phyloP scores from a whole-genome alignment of 768 basidiomycete genomes.

The Trametes cingulata region DNA sequence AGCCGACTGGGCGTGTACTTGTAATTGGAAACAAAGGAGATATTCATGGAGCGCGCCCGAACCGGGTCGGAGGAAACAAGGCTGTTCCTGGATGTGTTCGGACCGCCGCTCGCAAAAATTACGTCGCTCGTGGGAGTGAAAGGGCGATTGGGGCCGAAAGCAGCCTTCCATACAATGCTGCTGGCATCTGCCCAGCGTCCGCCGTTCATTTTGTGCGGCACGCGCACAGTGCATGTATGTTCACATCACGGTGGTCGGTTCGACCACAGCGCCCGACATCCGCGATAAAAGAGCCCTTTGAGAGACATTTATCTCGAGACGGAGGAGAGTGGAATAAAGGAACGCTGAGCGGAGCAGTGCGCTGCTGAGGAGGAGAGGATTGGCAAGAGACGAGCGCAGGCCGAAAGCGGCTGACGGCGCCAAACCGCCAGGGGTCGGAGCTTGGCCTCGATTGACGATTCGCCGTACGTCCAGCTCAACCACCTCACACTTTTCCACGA shows the following conservation, averaged over 20 bases:
- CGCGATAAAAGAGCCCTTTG: not conserved
- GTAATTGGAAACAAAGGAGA: not conserved
- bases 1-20: not conserved
- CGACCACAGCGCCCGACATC: not conserved
- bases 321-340: not conserved
- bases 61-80: slow-evolving; percentile 1
- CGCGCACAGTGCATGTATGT: slow-evolving; percentile 3
- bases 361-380: not conserved
- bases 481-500: slow-evolving; percentile 9
- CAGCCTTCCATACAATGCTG: slow-evolving; percentile 5
- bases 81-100: slow-evolving; percentile 9
- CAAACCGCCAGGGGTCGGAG: slow-evolving; percentile 22
- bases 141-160: not conserved
- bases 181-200: slow-evolving; percentile 2
- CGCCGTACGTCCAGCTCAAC: slow-evolving; percentile 16
- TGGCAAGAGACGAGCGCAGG: slow-evolving; percentile 16
- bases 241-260: not conserved
- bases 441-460: slow-evolving; percentile 15
- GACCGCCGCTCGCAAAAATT: slow-evolving; percentile 2
- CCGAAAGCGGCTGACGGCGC: slow-evolving; percentile 24
- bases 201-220: slow-evolving; percentile 9
- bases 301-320: not conserved
- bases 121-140: slow-evolving; percentile 3
- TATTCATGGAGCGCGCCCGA: not conserved
- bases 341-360: not conserved